A percentile compares a stretch with the other conserved stretches of the same genome.
phyloP scores from a whole-genome alignment of 768 basidiomycete species.

The Russula sp. region DNA sequence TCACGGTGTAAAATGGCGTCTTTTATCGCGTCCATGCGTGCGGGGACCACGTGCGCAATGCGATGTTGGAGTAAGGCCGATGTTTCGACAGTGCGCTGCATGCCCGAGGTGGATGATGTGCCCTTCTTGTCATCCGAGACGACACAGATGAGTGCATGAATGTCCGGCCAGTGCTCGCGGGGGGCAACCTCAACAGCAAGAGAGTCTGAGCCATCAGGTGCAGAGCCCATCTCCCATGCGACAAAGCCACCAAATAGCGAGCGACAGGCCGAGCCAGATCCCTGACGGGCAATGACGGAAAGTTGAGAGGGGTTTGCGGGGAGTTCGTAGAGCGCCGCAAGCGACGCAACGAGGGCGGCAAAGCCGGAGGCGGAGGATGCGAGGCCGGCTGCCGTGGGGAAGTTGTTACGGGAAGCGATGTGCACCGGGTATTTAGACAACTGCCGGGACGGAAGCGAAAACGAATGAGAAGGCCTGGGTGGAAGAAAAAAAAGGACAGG shows the following conservation, averaged over 20 bases:
- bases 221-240: slow-evolving; percentile 79
- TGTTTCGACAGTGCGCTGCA: slow-evolving; percentile 97
- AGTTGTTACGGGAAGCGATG: slow-evolving; percentile 95
- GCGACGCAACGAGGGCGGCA: slow-evolving; percentile 86
- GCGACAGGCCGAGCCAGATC: slow-evolving; percentile 95
- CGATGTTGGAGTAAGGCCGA: slow-evolving; percentile 83
- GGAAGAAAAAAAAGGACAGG: not conserved
- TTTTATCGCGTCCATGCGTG: slow-evolving; percentile 76
- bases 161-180: slow-evolving; percentile 84
- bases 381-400: slow-evolving; percentile 96
- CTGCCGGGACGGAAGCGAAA: slow-evolving; percentile 29
- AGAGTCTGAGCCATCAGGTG: slow-evolving; percentile 71
- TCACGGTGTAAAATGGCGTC: slow-evolving; percentile 70
- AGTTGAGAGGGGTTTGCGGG: slow-evolving; percentile 72
- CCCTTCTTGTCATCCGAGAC: slow-evolving; percentile 96
- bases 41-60: slow-evolving; percentile 78
- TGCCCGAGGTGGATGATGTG: slow-evolving; percentile 88
- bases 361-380: slow-evolving; percentile 97
- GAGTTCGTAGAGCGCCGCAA: slow-evolving; percentile 80
- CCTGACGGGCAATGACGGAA: slow-evolving; percentile 92
- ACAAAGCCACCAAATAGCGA: slow-evolving; percentile 97
- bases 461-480: slow-evolving; percentile 10
- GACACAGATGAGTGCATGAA: slow-evolving; percentile 96
- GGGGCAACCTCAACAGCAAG: slow-evolving; percentile 84
- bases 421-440: slow-evolving; percentile 70